Evolutionary conservation across 1,284 basidiomycete genomes (phyloP), one percentile per base, ranked within the genome.

Genomic region (Tremellales sp.): DNA sequence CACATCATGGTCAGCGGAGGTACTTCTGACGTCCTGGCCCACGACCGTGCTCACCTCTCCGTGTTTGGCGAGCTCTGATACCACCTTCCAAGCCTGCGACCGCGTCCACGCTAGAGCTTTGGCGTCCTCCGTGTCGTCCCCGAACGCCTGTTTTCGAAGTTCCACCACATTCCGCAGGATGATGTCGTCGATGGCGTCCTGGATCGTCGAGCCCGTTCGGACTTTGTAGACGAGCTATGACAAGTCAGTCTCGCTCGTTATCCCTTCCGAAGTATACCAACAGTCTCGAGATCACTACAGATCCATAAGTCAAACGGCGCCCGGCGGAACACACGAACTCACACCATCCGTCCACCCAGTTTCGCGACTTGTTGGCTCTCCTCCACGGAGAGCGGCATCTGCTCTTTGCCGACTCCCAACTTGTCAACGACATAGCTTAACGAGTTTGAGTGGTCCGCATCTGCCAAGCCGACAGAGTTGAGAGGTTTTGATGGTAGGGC

Each of bases 111-210:
- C 77, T 21, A 95, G 72, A 40, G 70, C 76, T 70, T 89, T 90
- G 3, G 86, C 85, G 63, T 95, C 92, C 43, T 90, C 86, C 3
- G 77, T 70, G 63, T 94, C 92, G 61, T 97, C 92, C 0, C 91
- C 94, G 65, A 97, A 97, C 0, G 88, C 88, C 45, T 81, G 85
- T 77, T 97, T 97, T 40, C 87, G 78, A 40, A 97, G 74, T 70
- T 95, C 92, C 35, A 83, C 79, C 7, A 91, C 82, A 27, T 83
- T 85, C 32, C 85, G 81, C 29, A 75, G 73, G 57, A 95, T 82
- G 59, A 94, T 88, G 62, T 94, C 91, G 59, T 93, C 86, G 4
- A 95, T 86, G 1, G 90, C 89, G 25, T 86, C 85, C 50, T 82
- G 78, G 2, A 93, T 79, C 10, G 62, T 74, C 68, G 83, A 80